These are phyloP conservation scores for Penicillium sp. DNA, from an alignment of 2,329 filamentous ascomycete species.

Conservation along the genomic window DNA sequence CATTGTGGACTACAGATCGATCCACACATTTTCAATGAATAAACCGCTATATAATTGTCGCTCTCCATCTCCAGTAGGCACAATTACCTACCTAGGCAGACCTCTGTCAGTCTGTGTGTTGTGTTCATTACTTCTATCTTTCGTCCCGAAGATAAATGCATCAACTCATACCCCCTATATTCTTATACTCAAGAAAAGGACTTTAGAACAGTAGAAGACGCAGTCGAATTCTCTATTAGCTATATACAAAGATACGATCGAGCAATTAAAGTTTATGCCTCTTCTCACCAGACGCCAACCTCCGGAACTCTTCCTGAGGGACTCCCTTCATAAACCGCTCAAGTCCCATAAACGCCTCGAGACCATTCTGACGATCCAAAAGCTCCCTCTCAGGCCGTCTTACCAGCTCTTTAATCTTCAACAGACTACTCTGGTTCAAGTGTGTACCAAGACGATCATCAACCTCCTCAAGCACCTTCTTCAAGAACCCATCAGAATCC, in stretches of 20 bases:
- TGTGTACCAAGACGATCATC: conserved; percentile 77
- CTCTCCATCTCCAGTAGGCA: not conserved
- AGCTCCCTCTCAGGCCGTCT: conserved; percentile 67
- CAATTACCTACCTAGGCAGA: not conserved
- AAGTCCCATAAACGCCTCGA: conserved; percentile 82
- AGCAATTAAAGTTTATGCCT: conserved; percentile 75
- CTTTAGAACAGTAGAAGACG: not conserved
- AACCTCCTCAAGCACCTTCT: conserved; percentile 72
- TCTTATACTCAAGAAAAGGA: no score
- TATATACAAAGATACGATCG: conserved; percentile 3
- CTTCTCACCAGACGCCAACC: conserved; percentile 83
- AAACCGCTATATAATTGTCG: not conserved
- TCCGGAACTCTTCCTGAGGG: conserved; percentile 84
- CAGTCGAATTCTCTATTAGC: not conserved
- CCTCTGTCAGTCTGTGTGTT: not conserved
- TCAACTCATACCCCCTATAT: not conserved
- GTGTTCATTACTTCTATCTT: not conserved
- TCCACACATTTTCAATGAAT: not conserved
- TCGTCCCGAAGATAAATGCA: not conserved
- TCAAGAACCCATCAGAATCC: conserved; percentile 67
- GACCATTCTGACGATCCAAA: conserved; percentile 72
- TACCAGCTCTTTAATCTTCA: conserved; percentile 82
- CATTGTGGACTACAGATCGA: not conserved
- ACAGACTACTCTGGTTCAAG: conserved; percentile 72
- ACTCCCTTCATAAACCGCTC: conserved; percentile 75